Conservation (phyloP, 1,139 yeast species). For the Candida pseudocylindracea region DNA sequence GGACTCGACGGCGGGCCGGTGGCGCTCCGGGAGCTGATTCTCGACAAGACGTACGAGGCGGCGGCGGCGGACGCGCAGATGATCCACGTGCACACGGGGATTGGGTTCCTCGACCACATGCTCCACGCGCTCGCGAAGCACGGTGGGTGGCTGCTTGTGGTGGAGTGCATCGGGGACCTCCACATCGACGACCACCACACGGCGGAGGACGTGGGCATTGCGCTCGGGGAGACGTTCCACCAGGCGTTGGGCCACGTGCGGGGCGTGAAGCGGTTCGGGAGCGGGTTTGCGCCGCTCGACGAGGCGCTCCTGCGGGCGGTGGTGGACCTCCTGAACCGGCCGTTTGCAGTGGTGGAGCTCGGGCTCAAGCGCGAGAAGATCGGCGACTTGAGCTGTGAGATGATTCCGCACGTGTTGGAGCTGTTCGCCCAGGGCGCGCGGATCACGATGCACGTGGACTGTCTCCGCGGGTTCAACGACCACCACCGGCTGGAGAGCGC, state of each 20-base stretch:
- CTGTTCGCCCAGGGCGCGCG: conserved; percentile 87
- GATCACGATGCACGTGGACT: conserved; percentile 83
- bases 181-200: conserved; percentile 96
- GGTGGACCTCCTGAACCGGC: conserved; percentile 81
- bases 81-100: conserved; percentile 70
- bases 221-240: conserved; percentile 76
- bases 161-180: conserved; percentile 83
- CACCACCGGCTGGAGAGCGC: conserved; percentile 95
- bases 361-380: conserved; percentile 83
- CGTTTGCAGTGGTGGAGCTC: conserved; percentile 73
- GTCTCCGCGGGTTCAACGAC: conserved; percentile 80
- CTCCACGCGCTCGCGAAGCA: conserved; percentile 92
- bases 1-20: conserved; percentile 71
- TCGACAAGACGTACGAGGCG: conserved; percentile 28
- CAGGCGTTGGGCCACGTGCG: conserved; percentile 73
- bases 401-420: conserved; percentile 92
- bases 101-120: conserved; percentile 95
- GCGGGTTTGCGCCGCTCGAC: conserved; percentile 87
- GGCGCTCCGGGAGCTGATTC: conserved; percentile 31
- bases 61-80: conserved; percentile 35
- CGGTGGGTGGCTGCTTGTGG: conserved; percentile 81
- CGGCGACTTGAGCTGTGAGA: conserved; percentile 82
- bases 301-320: conserved; percentile 92
- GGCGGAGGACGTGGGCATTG: conserved; percentile 87
- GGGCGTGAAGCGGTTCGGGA: conserved; percentile 88